These are phyloP conservation scores for Peniophora sp. DNA, from an alignment of 1,284 basidiomycete species.

Conservation along the genomic window DNA sequence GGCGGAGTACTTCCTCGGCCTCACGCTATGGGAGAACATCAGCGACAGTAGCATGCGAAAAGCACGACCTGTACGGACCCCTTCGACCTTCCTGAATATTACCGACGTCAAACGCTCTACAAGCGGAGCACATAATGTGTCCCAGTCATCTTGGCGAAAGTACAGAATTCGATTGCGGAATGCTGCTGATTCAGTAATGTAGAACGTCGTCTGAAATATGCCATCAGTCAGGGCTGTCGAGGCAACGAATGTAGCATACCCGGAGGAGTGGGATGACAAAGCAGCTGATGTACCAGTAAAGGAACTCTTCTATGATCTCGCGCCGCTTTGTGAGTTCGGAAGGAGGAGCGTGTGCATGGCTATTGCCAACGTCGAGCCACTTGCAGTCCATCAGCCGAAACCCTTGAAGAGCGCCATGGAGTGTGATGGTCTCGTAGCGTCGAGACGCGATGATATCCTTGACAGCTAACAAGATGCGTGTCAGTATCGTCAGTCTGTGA, in stretches of 20 bases:
- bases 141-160: slow-evolving; percentile 95
- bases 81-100: slow-evolving; percentile 59
- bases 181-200: slow-evolving; percentile 87
- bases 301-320: slow-evolving; percentile 76
- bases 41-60: neutral
- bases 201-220: slow-evolving; percentile 75
- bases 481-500: neutral
- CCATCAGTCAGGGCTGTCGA: slow-evolving; percentile 1
- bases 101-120: slow-evolving; percentile 59
- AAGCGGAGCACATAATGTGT: slow-evolving; percentile 73
- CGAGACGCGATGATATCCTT: slow-evolving; percentile 66
- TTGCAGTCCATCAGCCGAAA: slow-evolving; percentile 72
- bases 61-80: slow-evolving; percentile 29
- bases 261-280: slow-evolving; percentile 77
- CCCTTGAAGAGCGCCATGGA: slow-evolving; percentile 79
- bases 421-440: slow-evolving; percentile 72
- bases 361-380: slow-evolving; percentile 61
- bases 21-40: slow-evolving; percentile 36
- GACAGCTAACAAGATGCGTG: slow-evolving; percentile 41
- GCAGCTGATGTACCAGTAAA: slow-evolving; percentile 91
- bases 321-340: slow-evolving; percentile 68
- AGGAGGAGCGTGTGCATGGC: slow-evolving; percentile 38
- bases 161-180: slow-evolving; percentile 86
- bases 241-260: slow-evolving; percentile 31
- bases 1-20: slow-evolving; percentile 54